Evolutionary conservation across 345 rosid species (phyloP), one percentile per base, ranked within the genome.

Genomic region (Eucalyptus curtisii): DNA sequence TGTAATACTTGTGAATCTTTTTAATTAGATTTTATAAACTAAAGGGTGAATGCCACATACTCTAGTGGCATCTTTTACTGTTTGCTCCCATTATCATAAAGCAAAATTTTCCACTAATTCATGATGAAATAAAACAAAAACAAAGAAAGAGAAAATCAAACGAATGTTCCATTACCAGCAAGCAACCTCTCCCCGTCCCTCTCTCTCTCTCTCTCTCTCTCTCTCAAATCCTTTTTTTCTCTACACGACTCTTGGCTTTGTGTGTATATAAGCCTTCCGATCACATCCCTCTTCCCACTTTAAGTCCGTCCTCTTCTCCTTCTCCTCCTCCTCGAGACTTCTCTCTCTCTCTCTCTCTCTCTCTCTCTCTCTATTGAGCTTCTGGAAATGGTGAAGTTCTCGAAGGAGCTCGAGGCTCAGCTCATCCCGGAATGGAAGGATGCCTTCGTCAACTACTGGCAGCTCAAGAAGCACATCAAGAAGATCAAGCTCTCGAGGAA

Each of bases 391-490:
- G 99, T 98, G 94, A 98, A 98, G 93, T 98, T 98, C 92, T 98
- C 99, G 1, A 98, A 96, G 90, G 97, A 98, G 92, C 94, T 98
- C 4, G 99, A 97, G 86, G 99, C 99, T 90, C 99, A 98, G 88
- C 93, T 98, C 1, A 98, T 98, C 85, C 99, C 99, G 0, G 99
- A 98, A 90, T 98, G 99, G 99, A 98, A 96, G 87, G 99, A 95
- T 25, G 99, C 98, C 59, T 98, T 97, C 82, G 99, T 96, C 45
- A 95, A 97, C 91, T 98, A 98, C 89, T 92, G 98, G 95, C 94
- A 94, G 79, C 97, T 97, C 50, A 98, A 98, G 89, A 98, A 98
- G 90, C 98, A 95, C 37, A 86, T 98, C 8, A 98, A 96, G 89
- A 97, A 95, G 89, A 95, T 98, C 59, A 96, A 93, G 91, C 92